phyloP scores from a whole-genome alignment of 768 basidiomycete species.

The Boletus vermiculosoides region DNA sequence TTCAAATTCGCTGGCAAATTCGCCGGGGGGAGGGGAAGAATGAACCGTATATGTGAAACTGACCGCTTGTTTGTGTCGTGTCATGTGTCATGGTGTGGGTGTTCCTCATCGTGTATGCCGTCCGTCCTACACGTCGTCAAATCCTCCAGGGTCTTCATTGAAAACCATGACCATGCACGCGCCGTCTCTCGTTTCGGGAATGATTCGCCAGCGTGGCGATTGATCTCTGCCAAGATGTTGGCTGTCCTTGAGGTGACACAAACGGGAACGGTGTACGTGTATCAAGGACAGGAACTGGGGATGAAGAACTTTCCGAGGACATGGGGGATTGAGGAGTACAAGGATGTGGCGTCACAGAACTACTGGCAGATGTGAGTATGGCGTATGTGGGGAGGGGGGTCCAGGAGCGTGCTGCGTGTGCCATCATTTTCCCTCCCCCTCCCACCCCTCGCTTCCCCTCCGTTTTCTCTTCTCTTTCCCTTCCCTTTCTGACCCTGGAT shows the following conservation, averaged over 20 bases:
- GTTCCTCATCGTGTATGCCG: constrained; percentile 19
- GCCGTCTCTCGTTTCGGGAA: constrained; percentile 66
- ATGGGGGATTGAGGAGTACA: constrained; percentile 74
- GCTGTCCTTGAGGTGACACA: constrained; percentile 60
- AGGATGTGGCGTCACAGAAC: constrained; percentile 62
- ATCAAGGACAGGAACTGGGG: constrained; percentile 75
- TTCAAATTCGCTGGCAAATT: constrained; percentile 5
- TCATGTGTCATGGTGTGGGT: constrained; percentile 5
- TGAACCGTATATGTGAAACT: constrained; percentile 3
- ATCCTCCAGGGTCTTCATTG: constrained; percentile 51
- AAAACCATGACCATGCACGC: constrained; percentile 70
- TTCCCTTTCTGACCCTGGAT: background rate
- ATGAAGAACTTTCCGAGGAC: constrained; percentile 57
- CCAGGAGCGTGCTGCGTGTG: too few species aligned
- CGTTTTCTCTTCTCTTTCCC: background rate
- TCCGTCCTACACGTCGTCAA: constrained; percentile 3
- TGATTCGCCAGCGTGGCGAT: constrained; percentile 55
- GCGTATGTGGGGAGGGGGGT: background rate
- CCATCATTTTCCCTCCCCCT: too few species aligned
- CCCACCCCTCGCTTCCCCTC: too few species aligned
- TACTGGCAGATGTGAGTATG: constrained; percentile 51
- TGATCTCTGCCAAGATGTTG: constrained; percentile 61
- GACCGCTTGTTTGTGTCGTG: constrained; percentile 10
- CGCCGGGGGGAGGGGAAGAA: background rate
- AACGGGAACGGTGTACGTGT: constrained; percentile 67